These are phyloP conservation scores for Effrenium voratum DNA, from an alignment of 73 alveolate genomes.

Conservation along the genomic window DNA sequence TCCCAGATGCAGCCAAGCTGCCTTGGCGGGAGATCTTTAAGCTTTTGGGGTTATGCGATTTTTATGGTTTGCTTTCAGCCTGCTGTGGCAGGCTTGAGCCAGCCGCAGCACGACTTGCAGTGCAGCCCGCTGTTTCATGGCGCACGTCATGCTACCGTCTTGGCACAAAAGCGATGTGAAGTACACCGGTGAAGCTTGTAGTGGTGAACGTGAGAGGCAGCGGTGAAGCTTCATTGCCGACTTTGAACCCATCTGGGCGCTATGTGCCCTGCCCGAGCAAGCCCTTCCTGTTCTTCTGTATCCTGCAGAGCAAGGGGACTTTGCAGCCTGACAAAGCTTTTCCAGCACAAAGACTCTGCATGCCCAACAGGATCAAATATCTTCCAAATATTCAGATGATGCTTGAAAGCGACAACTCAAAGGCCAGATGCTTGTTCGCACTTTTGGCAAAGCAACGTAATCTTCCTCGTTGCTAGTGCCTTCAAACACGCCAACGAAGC, in stretches of 20 bases:
- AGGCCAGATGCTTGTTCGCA: too few species aligned
- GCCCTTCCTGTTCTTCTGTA: conserved; percentile 73
- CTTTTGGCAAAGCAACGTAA: too few species aligned
- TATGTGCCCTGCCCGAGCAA: conserved; percentile 30
- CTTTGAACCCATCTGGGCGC: neutral
- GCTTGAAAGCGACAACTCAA: too few species aligned
- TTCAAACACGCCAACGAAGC: too few species aligned
- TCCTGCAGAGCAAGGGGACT: neutral
- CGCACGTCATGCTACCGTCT: too few species aligned
- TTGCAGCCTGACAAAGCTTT: neutral
- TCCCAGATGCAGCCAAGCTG: neutral
- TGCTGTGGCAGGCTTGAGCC: neutral
- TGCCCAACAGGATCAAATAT: too few species aligned
- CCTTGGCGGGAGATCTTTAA: neutral
- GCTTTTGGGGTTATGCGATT: neutral
- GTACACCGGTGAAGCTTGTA: neutral
- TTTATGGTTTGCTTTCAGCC: neutral
- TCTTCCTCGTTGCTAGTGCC: too few species aligned
- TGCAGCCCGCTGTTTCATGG: too few species aligned
- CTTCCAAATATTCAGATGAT: too few species aligned
- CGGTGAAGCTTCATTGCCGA: neutral
- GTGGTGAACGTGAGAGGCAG: neutral
- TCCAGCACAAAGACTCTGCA: too few species aligned
- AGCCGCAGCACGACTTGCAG: neutral
- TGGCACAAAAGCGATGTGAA: too few species aligned